A percentile compares a stretch with the other conserved stretches of the same genome.
phyloP scores from a whole-genome alignment of 2,329 filamentous ascomycete species.

The Aphanocladium album region DNA sequence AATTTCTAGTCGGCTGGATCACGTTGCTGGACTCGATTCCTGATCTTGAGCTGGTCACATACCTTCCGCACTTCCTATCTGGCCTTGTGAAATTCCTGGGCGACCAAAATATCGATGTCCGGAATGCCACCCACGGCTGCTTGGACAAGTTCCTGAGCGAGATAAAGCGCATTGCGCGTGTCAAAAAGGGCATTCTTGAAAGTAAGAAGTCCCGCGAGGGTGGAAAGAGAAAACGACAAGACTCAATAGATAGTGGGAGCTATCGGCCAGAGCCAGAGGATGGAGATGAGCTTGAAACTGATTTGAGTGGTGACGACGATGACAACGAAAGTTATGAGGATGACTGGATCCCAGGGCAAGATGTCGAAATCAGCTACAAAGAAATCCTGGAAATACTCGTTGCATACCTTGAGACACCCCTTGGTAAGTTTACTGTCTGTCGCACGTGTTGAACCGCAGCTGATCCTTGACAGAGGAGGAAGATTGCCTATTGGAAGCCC shows the following conservation, averaged over 20 bases:
- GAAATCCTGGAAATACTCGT: constrained; percentile 90
- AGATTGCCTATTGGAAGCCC: constrained; percentile 82
- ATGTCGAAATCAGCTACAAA: constrained; percentile 89
- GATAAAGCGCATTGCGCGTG: constrained; percentile 87
- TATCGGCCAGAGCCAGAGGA: constrained; percentile 53
- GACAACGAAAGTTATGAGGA: constrained; percentile 64
- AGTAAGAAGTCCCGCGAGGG: constrained; percentile 68
- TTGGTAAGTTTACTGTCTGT: constrained; percentile 47
- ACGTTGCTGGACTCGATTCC: constrained; percentile 93
- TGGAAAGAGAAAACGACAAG: constrained; percentile 63
- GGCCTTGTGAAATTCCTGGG: constrained; percentile 89
- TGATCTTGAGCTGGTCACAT: constrained; percentile 89
- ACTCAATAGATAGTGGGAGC: constrained; percentile 64
- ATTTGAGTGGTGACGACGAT: constrained; percentile 52
- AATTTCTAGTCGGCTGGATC: constrained; percentile 95
- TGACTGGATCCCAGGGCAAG: constrained; percentile 96
- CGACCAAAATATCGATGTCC: constrained; percentile 89
- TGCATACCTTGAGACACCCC: constrained; percentile 76
- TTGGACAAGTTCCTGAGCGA: constrained; percentile 87
- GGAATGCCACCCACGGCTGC: constrained; percentile 82
- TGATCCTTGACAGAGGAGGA: constrained; percentile 55
- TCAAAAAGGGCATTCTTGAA: constrained; percentile 88
- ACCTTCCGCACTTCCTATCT: constrained; percentile 83
- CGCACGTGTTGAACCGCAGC: not conserved
- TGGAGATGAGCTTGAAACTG: constrained; percentile 55